phyloP scores from a whole-genome alignment of 140 eudicot species.

The Erigeron philadelphicus region DNA sequence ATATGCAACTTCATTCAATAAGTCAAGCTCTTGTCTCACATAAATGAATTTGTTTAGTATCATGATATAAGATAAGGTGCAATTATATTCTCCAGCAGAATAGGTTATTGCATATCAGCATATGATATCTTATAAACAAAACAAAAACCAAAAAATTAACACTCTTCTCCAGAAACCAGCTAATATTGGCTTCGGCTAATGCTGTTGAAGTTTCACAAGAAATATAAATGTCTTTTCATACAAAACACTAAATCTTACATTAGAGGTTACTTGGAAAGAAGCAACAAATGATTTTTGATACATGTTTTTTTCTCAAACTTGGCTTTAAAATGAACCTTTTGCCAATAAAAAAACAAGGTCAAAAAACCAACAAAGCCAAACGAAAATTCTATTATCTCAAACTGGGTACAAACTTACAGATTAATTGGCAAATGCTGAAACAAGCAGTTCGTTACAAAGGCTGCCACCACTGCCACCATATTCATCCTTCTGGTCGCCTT shows the following conservation, averaged over 20 bases:
- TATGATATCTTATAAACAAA: too few relatives aligned
- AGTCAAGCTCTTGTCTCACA: too few relatives aligned
- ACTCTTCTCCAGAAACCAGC: not conserved
- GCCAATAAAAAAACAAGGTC: constrained; percentile 26
- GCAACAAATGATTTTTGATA: constrained; percentile 12
- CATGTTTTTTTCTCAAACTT: constrained; percentile 17
- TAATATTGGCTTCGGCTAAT: not conserved
- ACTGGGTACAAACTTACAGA: constrained; percentile 22
- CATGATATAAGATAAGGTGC: too few relatives aligned
- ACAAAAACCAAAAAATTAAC: too few relatives aligned
- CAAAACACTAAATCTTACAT: constrained; percentile 5
- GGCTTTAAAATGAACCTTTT: constrained; percentile 20
- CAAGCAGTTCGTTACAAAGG: constrained; percentile 46
- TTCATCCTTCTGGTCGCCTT: constrained; percentile 33
- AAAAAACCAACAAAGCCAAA: constrained; percentile 26
- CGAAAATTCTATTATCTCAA: not conserved
- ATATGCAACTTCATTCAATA: too few relatives aligned
- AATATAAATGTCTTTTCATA: not conserved
- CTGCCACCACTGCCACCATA: constrained; percentile 32
- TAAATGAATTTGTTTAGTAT: too few relatives aligned
- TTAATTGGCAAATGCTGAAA: constrained; percentile 44
- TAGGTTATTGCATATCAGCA: too few relatives aligned
- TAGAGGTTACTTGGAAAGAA: constrained; percentile 19
- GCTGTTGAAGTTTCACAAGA: not conserved
- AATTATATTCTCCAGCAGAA: too few relatives aligned